Conservation (phyloP, 352 stramenopile species). For the Pythium aquatile region DNA sequence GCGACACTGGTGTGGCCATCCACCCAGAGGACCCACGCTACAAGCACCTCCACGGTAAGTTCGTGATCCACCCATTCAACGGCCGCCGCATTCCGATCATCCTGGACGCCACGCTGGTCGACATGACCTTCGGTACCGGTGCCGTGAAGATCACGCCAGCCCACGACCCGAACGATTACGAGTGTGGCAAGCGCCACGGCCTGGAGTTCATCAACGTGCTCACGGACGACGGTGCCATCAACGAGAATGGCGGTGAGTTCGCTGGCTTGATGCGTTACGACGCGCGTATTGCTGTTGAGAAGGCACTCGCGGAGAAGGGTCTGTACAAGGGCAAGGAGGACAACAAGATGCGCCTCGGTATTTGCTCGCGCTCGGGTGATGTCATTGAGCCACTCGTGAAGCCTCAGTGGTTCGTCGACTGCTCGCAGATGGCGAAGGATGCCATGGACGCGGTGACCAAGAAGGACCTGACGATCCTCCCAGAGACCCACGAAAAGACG, state of each 20-base stretch:
- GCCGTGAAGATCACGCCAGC: slow-evolving; percentile 99
- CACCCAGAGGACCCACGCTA: slow-evolving; percentile 99
- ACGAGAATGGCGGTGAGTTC: slow-evolving; percentile 90
- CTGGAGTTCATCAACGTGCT: slow-evolving; percentile 98
- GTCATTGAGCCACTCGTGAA: slow-evolving; percentile 99
- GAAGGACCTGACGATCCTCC: slow-evolving; percentile 82
- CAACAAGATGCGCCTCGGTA: slow-evolving; percentile 98
- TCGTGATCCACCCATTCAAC: slow-evolving; percentile 98
- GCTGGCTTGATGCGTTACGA: slow-evolving; percentile 89
- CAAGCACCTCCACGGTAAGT: slow-evolving; percentile 98
- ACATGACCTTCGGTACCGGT: slow-evolving; percentile 98
- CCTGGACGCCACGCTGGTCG: slow-evolving; percentile 93
- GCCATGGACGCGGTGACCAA: slow-evolving; percentile 80
- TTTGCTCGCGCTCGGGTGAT: slow-evolving; percentile 98
- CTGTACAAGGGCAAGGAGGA: slow-evolving; percentile 96
- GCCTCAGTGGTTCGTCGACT: slow-evolving; percentile 98
- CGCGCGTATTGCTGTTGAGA: slow-evolving; percentile 82
- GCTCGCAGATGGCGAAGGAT: slow-evolving; percentile 82
- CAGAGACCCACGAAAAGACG: slow-evolving; percentile 92
- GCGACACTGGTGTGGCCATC: slow-evolving; percentile 97
- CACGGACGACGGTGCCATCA: slow-evolving; percentile 96
- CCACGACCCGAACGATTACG: slow-evolving; percentile 99
- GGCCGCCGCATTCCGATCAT: slow-evolving; percentile 97
- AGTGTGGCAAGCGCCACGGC: slow-evolving; percentile 95
- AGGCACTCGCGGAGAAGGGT: slow-evolving; percentile 93